A percentile compares a stretch with the other conserved stretches of the same genome.
These are phyloP conservation scores for Agarophyton chilense DNA, from an alignment of 23 red algal species.

Conservation along the genomic window DNA sequence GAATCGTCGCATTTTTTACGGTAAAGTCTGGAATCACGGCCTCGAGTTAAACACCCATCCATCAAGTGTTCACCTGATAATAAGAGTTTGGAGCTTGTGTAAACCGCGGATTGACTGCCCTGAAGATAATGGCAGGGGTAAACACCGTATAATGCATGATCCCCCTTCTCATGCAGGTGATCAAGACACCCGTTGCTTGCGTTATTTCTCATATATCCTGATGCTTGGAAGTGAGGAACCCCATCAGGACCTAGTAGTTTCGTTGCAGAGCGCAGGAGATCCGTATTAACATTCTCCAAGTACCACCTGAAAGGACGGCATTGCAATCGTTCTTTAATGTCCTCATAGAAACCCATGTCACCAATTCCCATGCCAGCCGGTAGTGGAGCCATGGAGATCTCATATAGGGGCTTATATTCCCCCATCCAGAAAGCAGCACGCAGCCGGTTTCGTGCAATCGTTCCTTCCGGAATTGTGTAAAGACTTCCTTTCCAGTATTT, in stretches of 20 bases:
- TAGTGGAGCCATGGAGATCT: conserved; percentile 23
- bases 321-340: conserved; percentile 40
- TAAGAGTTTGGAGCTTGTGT: conserved; percentile 1
- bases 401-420: conserved; percentile 16
- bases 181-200: conserved; percentile 26
- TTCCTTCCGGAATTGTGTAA: conserved; percentile 59
- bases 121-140: conserved; percentile 62
- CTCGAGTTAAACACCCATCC: conserved; percentile 53
- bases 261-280: conserved; percentile 11
- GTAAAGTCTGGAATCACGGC: neutral
- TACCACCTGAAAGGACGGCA: conserved; percentile 62
- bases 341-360: conserved; percentile 41
- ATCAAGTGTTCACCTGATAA: conserved; percentile 45
- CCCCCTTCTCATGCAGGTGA: conserved; percentile 43
- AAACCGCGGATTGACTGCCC: conserved; percentile 56
- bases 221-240: conserved; percentile 1
- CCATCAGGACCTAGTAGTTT: conserved; percentile 15
- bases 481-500: conserved; percentile 67
- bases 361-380: conserved; percentile 10
- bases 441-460: conserved; percentile 31
- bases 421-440: conserved; percentile 69
- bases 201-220: conserved; percentile 48
- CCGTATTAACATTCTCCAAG: conserved; percentile 49
- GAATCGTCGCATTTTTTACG: conserved; percentile 14
- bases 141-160: conserved; percentile 16